phyloP scores from a whole-genome alignment of 1,139 yeast species.

The Kazachstania sp. region DNA sequence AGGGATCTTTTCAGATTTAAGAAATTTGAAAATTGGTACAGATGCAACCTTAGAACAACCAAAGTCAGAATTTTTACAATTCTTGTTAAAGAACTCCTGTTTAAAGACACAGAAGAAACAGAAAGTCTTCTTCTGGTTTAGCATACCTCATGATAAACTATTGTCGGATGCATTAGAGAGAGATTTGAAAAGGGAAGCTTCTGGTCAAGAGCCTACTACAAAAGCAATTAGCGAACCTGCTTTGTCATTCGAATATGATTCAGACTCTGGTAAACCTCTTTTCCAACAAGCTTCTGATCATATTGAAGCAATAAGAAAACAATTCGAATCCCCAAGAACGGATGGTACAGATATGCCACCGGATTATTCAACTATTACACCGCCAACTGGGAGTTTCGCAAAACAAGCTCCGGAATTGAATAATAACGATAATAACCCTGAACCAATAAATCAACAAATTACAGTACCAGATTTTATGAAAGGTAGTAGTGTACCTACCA shows the following conservation, averaged over 20 bases:
- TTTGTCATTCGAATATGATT: conserved; percentile 45
- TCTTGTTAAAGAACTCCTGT: conserved; percentile 78
- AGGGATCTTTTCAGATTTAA: conserved; percentile 84
- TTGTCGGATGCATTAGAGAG: conserved; percentile 93
- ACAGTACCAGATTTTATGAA: too few species aligned
- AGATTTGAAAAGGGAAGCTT: conserved; percentile 71
- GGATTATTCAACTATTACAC: not conserved
- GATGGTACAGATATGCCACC: not conserved
- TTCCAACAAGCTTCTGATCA: conserved; percentile 25
- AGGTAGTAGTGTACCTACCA: too few species aligned
- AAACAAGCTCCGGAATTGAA: not conserved
- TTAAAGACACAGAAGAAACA: conserved; percentile 93
- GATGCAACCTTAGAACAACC: conserved; percentile 89
- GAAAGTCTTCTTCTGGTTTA: conserved; percentile 94
- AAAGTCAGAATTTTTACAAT: conserved; percentile 75
- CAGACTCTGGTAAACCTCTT: conserved; percentile 15
- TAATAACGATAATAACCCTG: not conserved
- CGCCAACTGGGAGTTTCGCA: not conserved
- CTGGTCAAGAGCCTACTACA: conserved; percentile 52
- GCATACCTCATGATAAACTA: conserved; percentile 87
- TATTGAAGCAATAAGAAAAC: conserved; percentile 5
- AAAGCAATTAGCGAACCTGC: conserved; percentile 55
- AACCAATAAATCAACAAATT: too few species aligned
- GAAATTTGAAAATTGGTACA: conserved; percentile 77
- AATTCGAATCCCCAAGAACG: not conserved